Conservation (phyloP, 768 basidiomycete genomes). For the Cyathus striatus region DNA sequence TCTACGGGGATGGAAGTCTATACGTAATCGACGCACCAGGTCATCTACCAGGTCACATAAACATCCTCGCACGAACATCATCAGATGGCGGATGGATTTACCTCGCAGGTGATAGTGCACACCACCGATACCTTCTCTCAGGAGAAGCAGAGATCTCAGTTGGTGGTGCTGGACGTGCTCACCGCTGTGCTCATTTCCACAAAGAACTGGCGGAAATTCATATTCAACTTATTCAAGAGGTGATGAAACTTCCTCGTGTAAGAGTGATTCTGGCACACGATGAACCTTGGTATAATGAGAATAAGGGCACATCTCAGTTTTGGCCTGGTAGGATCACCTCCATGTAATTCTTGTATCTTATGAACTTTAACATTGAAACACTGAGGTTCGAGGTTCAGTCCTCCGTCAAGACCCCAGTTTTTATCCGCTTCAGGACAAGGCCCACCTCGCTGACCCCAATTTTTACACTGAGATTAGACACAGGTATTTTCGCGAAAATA, state of each 20-base stretch:
- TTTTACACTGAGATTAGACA: no score
- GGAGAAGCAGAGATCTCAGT: conserved; percentile 35
- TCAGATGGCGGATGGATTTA: conserved; percentile 49
- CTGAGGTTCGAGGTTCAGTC: no score
- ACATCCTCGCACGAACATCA: conserved; percentile 49
- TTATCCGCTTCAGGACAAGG: no score
- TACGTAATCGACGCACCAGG: conserved; percentile 57
- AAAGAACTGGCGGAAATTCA: conserved; percentile 36
- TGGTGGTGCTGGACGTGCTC: conserved; percentile 17
- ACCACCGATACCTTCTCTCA: conserved; percentile 46
- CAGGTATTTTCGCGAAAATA: no score
- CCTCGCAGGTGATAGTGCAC: conserved; percentile 52
- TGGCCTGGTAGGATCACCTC: conserved; percentile 31
- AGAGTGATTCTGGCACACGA: conserved; percentile 52
- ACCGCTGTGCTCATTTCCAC: conserved; percentile 37
- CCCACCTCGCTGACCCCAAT: no score
- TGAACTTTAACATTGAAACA: no score
- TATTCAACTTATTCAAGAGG: conserved; percentile 30
- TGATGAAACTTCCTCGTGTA: conserved; percentile 32
- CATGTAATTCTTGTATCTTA: no score
- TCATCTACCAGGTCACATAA: conserved; percentile 52
- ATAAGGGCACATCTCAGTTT: conserved; percentile 37
- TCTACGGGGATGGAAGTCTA: conserved; percentile 52
- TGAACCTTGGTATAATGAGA: conserved; percentile 42
- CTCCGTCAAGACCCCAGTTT: no score